Evolutionary conservation across 495 filamentous ascomycete species (phyloP).

Genomic region (Penicillium antarcticum): DNA sequence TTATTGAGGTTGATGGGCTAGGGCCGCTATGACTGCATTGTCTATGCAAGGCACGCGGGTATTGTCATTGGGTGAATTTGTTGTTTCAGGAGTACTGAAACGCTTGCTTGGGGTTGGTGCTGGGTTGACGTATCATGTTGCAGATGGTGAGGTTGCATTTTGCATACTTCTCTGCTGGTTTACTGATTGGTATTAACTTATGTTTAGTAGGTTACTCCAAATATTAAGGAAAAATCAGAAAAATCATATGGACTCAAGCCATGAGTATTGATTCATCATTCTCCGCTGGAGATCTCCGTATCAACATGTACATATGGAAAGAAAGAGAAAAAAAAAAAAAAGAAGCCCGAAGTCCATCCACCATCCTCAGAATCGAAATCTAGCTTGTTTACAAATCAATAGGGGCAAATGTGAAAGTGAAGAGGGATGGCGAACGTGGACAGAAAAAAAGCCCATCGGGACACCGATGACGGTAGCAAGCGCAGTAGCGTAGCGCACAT

Average conservation of each 20-base stretch:
- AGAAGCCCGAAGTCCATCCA: not conserved
- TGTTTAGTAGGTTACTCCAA: too few species aligned
- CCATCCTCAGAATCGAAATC: conserved; percentile 15
- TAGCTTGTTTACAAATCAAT: conserved; percentile 19
- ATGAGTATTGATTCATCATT: conserved; percentile 5
- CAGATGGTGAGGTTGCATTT: too few species aligned
- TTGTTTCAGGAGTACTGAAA: conserved; percentile 7
- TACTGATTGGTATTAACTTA: too few species aligned
- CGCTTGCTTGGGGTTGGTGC: not conserved
- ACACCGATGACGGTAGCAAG: not conserved
- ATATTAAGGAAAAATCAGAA: too few species aligned
- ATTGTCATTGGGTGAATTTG: conserved; percentile 1
- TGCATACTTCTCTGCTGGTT: too few species aligned
- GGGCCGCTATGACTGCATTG: not conserved
- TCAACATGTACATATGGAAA: not conserved
- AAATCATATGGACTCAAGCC: not conserved
- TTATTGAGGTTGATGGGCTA: not conserved
- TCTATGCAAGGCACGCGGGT: conserved; percentile 9
- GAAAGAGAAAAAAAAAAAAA: too few species aligned
- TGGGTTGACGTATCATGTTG: not conserved
- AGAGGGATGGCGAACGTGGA: not conserved
- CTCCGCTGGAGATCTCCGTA: conserved; percentile 3
- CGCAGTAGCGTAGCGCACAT: not conserved
- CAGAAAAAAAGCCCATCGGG: not conserved
- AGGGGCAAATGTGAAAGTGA: not conserved